A percentile compares a stretch with the other conserved stretches of the same genome.
phyloP scores from a whole-genome alignment of 305 asterid genomes.

The Fraxinus paxiana region DNA sequence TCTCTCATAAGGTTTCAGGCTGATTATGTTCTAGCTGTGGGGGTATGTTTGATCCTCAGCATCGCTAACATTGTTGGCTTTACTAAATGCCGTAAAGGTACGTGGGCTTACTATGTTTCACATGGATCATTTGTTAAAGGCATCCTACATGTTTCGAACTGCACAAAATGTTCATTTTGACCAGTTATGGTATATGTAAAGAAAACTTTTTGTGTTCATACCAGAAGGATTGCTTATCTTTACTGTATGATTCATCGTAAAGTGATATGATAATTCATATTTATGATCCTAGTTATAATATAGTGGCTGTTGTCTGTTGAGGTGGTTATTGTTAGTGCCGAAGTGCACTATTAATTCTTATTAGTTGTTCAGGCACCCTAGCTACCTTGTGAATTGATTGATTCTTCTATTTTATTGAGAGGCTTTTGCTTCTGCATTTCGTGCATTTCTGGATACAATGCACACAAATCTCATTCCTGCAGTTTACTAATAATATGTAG shows the following conservation, averaged over 20 bases:
- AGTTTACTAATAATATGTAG: neutral
- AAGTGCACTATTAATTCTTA: neutral
- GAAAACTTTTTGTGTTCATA: neutral
- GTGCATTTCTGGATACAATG: neutral
- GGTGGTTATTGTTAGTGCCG: neutral
- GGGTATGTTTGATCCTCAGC: conserved; percentile 90
- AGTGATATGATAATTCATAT: neutral
- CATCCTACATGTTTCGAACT: neutral
- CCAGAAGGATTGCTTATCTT: neutral
- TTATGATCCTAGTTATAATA: neutral
- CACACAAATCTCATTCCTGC: neutral
- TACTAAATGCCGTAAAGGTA: conserved; percentile 85
- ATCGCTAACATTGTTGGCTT: conserved; percentile 87
- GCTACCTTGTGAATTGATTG: neutral
- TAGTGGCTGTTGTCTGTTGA: neutral
- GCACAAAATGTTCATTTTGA: neutral
- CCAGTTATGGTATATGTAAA: neutral
- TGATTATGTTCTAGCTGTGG: conserved; percentile 85
- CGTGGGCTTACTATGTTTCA: conserved; percentile 9
- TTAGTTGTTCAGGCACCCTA: neutral
- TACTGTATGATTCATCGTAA: neutral
- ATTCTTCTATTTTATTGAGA: neutral
- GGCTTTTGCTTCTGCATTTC: neutral
- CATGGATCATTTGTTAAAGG: neutral
- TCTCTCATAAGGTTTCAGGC: conserved; percentile 88